These are phyloP conservation scores for Talaromyces sp. DNA, from an alignment of 2,329 filamentous ascomycete genomes.

Conservation along the genomic window DNA sequence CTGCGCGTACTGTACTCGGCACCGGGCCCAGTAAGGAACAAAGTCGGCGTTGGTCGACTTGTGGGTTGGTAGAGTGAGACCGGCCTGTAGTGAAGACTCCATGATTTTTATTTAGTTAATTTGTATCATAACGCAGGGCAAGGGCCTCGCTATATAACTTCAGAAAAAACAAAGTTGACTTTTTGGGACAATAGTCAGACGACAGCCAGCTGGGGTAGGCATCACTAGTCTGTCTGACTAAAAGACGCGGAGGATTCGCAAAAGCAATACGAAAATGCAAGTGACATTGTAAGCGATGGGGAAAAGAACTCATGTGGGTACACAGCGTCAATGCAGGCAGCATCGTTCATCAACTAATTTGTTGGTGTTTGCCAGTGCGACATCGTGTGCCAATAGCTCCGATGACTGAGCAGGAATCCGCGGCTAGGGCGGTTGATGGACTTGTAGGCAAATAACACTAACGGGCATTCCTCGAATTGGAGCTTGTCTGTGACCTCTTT, in stretches of 20 bases:
- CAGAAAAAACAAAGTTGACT: not conserved
- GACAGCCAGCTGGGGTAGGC: slow-evolving; percentile 8
- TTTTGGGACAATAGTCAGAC: slow-evolving; percentile 12
- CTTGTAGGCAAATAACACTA: not conserved
- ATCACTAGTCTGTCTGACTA: slow-evolving; percentile 1
- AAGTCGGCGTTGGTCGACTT: slow-evolving; percentile 24
- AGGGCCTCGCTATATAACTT: slow-evolving; percentile 9
- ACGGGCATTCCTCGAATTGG: not conserved
- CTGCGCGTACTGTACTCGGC: slow-evolving; percentile 37
- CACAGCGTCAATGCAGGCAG: slow-evolving; percentile 5
- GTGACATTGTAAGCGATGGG: slow-evolving; percentile 2
- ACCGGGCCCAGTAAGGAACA: slow-evolving; percentile 40
- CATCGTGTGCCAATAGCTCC: not conserved
- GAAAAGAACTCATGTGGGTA: slow-evolving; percentile 15
- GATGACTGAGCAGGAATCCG: not conserved
- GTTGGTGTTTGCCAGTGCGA: not conserved
- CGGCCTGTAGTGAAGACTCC: slow-evolving; percentile 23
- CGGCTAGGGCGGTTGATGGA: slow-evolving; percentile 13
- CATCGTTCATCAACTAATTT: slow-evolving; percentile 3
- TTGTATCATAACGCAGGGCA: not conserved
- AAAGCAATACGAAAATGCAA: not conserved
- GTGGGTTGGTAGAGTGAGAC: slow-evolving; percentile 1
- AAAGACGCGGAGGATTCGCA: not conserved
- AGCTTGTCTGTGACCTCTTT: slow-evolving; percentile 6
- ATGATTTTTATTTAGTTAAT: slow-evolving; percentile 18